Evolutionary conservation across 2,329 filamentous ascomycete genomes (phyloP).

Genomic region (Cryphonectria parasitica): DNA sequence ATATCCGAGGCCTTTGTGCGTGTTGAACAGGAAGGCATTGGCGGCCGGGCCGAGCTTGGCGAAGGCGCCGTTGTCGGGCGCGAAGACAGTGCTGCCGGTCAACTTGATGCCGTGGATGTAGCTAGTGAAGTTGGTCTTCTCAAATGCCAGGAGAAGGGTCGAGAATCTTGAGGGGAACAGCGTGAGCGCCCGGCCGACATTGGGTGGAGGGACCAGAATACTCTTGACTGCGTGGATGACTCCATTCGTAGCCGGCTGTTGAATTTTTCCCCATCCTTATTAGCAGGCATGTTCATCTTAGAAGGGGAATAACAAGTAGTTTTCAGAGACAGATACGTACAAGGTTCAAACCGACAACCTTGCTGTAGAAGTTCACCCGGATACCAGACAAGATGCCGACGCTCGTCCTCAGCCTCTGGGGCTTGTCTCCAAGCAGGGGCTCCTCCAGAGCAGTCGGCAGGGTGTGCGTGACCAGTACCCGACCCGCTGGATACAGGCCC

Average conservation of each 20-base stretch:
- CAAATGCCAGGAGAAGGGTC: conserved; percentile 74
- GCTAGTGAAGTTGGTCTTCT: conserved; percentile 72
- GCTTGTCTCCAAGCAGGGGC: conserved; percentile 61
- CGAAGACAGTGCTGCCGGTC: conserved; percentile 76
- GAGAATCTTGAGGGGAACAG: conserved; percentile 78
- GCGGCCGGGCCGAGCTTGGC: conserved; percentile 69
- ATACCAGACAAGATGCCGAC: conserved; percentile 64
- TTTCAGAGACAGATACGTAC: conserved; percentile 46
- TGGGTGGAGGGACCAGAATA: conserved; percentile 76
- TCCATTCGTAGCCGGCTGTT: conserved; percentile 73
- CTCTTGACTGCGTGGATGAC: conserved; percentile 77
- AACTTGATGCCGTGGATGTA: conserved; percentile 58
- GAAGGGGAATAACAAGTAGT: neutral
- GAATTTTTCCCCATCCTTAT: neutral
- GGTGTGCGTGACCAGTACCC: conserved; percentile 72
- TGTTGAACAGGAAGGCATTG: conserved; percentile 86
- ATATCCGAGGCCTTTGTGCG: conserved; percentile 72
- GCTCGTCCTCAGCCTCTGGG: conserved; percentile 74
- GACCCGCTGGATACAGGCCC: conserved; percentile 67
- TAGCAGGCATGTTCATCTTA: neutral
- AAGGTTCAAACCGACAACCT: conserved; percentile 71
- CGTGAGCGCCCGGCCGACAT: conserved; percentile 54
- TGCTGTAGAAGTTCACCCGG: conserved; percentile 76
- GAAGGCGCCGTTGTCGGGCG: conserved; percentile 82
- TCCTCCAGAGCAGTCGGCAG: conserved; percentile 70